phyloP scores from a whole-genome alignment of 106 monocot genomes.

The Platanthera zijinensis region DNA sequence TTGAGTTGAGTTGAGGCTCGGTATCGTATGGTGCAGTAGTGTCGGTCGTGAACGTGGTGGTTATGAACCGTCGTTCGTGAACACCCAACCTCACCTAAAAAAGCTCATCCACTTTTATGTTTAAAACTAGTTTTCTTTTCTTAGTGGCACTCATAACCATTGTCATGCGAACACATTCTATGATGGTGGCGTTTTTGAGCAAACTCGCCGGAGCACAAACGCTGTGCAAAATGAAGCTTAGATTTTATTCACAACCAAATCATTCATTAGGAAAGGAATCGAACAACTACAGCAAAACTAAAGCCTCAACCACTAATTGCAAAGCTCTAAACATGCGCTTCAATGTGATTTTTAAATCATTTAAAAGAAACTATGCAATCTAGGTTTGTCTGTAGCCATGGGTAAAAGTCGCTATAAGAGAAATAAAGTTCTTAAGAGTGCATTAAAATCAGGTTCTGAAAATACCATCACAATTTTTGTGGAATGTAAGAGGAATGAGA shows the following conservation, averaged over 20 bases:
- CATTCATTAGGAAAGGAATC: background rate
- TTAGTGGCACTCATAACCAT: no score
- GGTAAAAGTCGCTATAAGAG: background rate
- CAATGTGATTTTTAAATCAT: background rate
- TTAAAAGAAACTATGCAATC: background rate
- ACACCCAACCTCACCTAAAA: no score
- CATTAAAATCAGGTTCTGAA: background rate
- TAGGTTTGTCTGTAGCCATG: background rate
- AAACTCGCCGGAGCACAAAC: no score
- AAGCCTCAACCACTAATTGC: background rate
- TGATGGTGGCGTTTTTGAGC: no score
- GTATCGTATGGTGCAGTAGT: no score
- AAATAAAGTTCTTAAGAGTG: background rate
- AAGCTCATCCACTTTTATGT: no score
- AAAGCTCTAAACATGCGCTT: background rate
- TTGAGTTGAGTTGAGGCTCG: no score
- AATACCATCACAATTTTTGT: conserved; percentile 26
- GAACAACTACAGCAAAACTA: background rate
- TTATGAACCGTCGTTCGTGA: no score
- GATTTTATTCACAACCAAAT: background rate
- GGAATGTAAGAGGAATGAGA: conserved; percentile 24
- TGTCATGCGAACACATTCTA: no score
- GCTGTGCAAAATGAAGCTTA: no score
- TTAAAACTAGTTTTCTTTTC: no score
- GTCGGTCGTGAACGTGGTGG: no score